Base-by-base conservation (phyloP, 1,139 yeast genomes). In the Saccharomyces hybrid region DNA sequence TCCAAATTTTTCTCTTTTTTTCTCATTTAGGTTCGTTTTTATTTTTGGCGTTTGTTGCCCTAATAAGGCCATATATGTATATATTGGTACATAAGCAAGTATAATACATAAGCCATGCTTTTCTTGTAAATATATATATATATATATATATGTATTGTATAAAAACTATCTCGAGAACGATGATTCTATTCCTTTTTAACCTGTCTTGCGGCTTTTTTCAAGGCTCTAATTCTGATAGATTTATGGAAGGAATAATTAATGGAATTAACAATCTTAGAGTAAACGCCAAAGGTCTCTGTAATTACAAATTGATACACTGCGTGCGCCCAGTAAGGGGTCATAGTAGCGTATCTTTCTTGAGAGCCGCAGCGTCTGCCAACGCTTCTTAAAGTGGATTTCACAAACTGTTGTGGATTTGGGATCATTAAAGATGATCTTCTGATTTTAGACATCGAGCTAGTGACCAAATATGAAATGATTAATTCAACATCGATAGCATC, bases 361-460 rank as follows among this genome's bases (percentile, higher is more conserved):
- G 98, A 95, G 56, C 99, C 99, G 52, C 83, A 81, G 62, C 96
- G 83, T 68, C 89, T 85, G 27, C 98, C 97, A 54, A 86, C 81
- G 51, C 79, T 76, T 50, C 73, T 73, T 65, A 93, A 78, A 4
- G 88, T 79, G 20, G 95, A 73, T 31, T 74, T 69, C 52, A 93
- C 99, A 72, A 95, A 95, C 46, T 70, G 70, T 68, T 82, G 81
- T 52, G 98, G 96, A 67, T 76, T 85, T 58, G 99, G 99, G 66
- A 91, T 88, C 64, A 84, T 64, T 47, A 78, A 70, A 28, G 96
- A 85, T 11, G 95, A 68, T 64, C 86, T 83, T 71, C 85, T 84
- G 66, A 93, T 81, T 78, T 93, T 95, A 53, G 98, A 91, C 98
- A 93, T 90, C 59, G 96, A 88, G 38, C 96, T 87, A 4, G 97